These are phyloP conservation scores for Cyathus striatus DNA, from an alignment of 768 basidiomycete genomes.

Conservation along the genomic window DNA sequence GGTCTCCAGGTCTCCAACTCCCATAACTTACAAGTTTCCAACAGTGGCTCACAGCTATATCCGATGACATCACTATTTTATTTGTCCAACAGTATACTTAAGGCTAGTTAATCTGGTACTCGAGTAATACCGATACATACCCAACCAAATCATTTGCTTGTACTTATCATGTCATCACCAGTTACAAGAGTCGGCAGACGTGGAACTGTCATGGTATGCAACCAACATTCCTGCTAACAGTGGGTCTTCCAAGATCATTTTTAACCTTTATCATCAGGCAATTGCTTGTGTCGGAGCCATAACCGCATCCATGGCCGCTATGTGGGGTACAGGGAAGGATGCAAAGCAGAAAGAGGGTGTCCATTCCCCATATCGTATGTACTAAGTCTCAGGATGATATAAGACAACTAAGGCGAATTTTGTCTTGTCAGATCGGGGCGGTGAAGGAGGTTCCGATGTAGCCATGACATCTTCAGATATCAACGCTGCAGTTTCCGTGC, in stretches of 20 bases:
- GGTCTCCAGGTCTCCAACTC: too few species aligned
- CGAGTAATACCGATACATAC: too few species aligned
- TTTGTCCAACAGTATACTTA: too few species aligned
- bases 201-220: constrained; percentile 14
- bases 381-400: not conserved
- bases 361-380: constrained; percentile 26
- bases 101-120: too few species aligned
- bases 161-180: constrained; percentile 6
- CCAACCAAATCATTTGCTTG: too few species aligned
- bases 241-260: not conserved
- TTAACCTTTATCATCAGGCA: constrained; percentile 14
- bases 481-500: constrained; percentile 29
- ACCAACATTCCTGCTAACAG: not conserved
- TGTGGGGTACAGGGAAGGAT: constrained; percentile 26
- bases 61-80: too few species aligned
- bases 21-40: too few species aligned
- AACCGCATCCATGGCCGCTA: constrained; percentile 19
- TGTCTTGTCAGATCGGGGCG: not conserved
- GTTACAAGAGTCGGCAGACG: constrained; percentile 8
- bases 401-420: not conserved
- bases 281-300: constrained; percentile 21
- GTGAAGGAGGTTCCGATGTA: constrained; percentile 18
- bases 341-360: constrained; percentile 26
- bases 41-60: too few species aligned
- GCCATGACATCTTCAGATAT: constrained; percentile 35